Base-by-base conservation (phyloP, 2,329 filamentous ascomycete genomes). In the Dactylellina parvicollis region DNA sequence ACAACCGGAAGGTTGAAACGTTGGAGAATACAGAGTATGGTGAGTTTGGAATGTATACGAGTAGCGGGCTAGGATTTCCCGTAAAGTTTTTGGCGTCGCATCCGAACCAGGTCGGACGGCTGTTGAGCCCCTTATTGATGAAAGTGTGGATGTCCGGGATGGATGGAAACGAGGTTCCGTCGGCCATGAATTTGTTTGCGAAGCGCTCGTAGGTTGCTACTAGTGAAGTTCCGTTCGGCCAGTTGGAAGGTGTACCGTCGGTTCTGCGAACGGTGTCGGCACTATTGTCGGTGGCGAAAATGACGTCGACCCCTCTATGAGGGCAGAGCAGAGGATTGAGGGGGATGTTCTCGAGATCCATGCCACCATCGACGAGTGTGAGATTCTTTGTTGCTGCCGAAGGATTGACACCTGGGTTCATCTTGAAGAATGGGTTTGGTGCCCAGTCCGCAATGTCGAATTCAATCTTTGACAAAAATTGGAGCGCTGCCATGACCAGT, bases 31-130 rank as follows among this genome's bases (percentile, higher is more conserved):
- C 86, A 46, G 89, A 85, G 81, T 96, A 96, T 0, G 92, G 93
- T 16, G 89, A 85, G 79, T 95, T 96, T 70, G 95, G 92, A 47
- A 98, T 80, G 82, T 99, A 99, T 75, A 96, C 91, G 75, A 96
- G 83, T 1, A 96, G 81, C 0, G 92, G 92, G 14, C 52, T 61
- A 10, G 54, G 34, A 0, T 81, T 78, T 4, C 81, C 80, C 0
- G 87, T 87, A 49, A 86, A 84, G 80, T 92, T 92, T 59, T 82
- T 83, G 38, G 84, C 83, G 79, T 92, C 82, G 81, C 91, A 95
- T 46, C 91, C 91, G 79, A 95, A 95, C 83, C 94, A 93, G 0
- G 89, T 89, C 0, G 91, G 91, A 3, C 84, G 85, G 72, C 83
- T 86, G 83, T 92, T 94, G 4, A 94, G 82, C 1, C 89, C 89